phyloP scores from a whole-genome alignment of 2,329 filamentous ascomycete species.

The Arthrobotrys pseudoclavata region DNA sequence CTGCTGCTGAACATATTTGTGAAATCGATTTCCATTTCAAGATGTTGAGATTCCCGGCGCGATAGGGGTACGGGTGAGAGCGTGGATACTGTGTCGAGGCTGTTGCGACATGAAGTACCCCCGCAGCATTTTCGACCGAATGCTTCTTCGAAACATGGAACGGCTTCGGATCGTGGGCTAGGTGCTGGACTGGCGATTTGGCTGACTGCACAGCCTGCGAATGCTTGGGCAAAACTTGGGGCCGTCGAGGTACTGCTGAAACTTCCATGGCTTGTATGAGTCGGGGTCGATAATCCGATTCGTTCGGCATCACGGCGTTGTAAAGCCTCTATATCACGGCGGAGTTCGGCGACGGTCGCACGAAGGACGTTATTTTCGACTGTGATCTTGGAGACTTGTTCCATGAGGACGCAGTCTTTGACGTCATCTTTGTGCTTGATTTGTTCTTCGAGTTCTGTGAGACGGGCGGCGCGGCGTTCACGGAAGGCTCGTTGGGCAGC shows the following conservation, averaged over 20 bases:
- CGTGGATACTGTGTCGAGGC: slow-evolving; percentile 48
- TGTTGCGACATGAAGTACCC: slow-evolving; percentile 47
- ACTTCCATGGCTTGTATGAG: slow-evolving; percentile 39
- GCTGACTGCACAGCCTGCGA: slow-evolving; percentile 35
- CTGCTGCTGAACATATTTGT: slow-evolving; percentile 67
- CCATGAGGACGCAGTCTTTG: slow-evolving; percentile 72
- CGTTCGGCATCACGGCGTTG: slow-evolving; percentile 49
- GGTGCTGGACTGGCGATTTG: slow-evolving; percentile 63
- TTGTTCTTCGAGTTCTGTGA: slow-evolving; percentile 80
- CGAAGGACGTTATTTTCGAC: slow-evolving; percentile 58
- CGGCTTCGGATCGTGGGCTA: slow-evolving; percentile 50
- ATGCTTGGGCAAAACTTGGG: slow-evolving; percentile 43
- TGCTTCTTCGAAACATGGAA: slow-evolving; percentile 56
- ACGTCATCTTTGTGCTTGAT: slow-evolving; percentile 72
- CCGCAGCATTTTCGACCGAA: slow-evolving; percentile 59
- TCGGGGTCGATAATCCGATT: slow-evolving; percentile 20
- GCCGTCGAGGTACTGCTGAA: slow-evolving; percentile 56
- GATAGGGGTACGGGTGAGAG: slow-evolving; percentile 45
- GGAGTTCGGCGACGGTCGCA: slow-evolving; percentile 55
- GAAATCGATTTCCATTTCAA: slow-evolving; percentile 79
- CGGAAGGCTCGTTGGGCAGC: slow-evolving; percentile 91
- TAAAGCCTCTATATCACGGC: slow-evolving; percentile 55
- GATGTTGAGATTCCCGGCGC: slow-evolving; percentile 37
- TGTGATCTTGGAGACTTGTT: slow-evolving; percentile 68
- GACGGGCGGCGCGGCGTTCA: slow-evolving; percentile 85